Evolutionary conservation across 306 rosid species (phyloP), one percentile per base, ranked within the genome.

Genomic region (Rosa persica): DNA sequence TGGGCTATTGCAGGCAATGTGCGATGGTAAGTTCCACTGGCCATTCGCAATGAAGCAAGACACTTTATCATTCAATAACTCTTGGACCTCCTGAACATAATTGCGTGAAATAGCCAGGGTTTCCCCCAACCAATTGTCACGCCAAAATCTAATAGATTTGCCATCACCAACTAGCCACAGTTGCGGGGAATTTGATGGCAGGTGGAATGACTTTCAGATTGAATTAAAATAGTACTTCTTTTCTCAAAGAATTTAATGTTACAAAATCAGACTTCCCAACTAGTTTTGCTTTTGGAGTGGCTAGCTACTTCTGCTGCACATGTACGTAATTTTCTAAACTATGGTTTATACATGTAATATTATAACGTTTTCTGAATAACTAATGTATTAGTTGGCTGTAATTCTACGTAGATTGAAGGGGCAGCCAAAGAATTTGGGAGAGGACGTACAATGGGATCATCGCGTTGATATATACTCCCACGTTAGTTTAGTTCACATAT

Each of bases 381-480:
- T 44, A 11, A 12, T 69, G 20, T 71, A 34, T 0, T 44, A 9
- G 6, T 15, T 47, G 15, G 9, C 12, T 13, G 39, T 6, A 44
- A 47, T 15, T 47, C 16, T 47, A 13, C 19, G 15, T 47, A 77
- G 80, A 30, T 5, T 17, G 80, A 77, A 23, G 80, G 80, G n/a
- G 22, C 80, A 20, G 39, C 74, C 0, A 48, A 22, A 6, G 57
- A 22, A 49, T 73, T 42, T 38, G 74, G 74, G 19, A 52, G 65
- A 17, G 55, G 73, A 23, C 55, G 74, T 67, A 65, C 42, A 12
- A 12, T 77, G 80, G 80, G 80, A 77, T 9, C 23, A 38, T 34
- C 57, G 44, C 8, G 74, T 19, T 44, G 47, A 30, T 30, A 49
- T 8, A 8, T 22, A 51, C 47, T 66, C 39, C 80, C 80, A 76